These are phyloP conservation scores for Triticum urartu DNA, from an alignment of 176 grass and related monocot genomes.

Conservation along the genomic window DNA sequence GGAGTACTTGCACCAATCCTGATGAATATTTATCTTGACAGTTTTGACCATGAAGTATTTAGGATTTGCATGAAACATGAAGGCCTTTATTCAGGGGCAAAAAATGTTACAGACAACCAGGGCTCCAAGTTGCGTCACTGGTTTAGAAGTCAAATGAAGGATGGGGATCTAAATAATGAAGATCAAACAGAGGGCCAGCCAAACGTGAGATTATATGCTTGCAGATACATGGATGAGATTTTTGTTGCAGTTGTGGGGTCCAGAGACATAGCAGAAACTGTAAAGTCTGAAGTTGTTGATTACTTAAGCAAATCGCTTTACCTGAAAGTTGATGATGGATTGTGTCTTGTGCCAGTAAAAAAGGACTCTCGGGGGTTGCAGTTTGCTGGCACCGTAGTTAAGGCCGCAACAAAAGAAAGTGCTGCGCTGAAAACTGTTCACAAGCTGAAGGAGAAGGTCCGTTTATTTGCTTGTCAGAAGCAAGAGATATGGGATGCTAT, in stretches of 20 bases:
- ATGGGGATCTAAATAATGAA: slow-evolving; percentile 24
- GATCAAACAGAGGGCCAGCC: slow-evolving; percentile 23
- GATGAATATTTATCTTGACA: slow-evolving; percentile 91
- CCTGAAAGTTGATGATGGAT: slow-evolving; percentile 52
- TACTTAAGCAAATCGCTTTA: slow-evolving; percentile 62
- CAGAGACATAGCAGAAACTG: slow-evolving; percentile 52
- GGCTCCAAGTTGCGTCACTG: slow-evolving; percentile 68
- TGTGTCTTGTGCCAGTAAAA: slow-evolving; percentile 47
- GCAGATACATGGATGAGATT: slow-evolving; percentile 96
- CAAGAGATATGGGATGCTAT: slow-evolving; percentile 86
- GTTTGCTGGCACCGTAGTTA: slow-evolving; percentile 65
- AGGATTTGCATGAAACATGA: slow-evolving; percentile 84
- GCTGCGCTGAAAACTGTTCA: slow-evolving; percentile 69
- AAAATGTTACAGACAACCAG: slow-evolving; percentile 18
- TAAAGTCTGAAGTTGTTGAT: slow-evolving; percentile 66
- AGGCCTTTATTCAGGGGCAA: slow-evolving; percentile 47
- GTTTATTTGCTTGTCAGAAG: slow-evolving; percentile 86
- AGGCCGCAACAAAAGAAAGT: slow-evolving; percentile 46
- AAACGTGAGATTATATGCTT: slow-evolving; percentile 57
- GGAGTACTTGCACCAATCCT: slow-evolving; percentile 82
- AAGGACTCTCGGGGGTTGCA: slow-evolving; percentile 53
- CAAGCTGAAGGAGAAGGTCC: slow-evolving; percentile 78
- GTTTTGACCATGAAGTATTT: slow-evolving; percentile 75
- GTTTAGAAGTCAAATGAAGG: slow-evolving; percentile 83
- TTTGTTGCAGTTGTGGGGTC: slow-evolving; percentile 81